These are phyloP conservation scores for Yarrowia yakushimensis DNA, from an alignment of 805 yeast genomes.

Conservation along the genomic window DNA sequence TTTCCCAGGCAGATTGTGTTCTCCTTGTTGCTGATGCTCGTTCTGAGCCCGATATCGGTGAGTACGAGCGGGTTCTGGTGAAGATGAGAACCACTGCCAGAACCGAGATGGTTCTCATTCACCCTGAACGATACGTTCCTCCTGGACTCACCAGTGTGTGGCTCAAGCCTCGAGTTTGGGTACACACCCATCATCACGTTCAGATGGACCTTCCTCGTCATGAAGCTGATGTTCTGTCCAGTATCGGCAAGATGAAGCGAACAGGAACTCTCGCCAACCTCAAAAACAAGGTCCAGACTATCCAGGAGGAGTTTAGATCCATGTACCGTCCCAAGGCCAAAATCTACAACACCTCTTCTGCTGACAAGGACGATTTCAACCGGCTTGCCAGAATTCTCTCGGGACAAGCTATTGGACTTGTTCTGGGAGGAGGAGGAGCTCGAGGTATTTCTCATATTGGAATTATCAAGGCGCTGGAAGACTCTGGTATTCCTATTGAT, in stretches of 20 bases:
- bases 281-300: constrained; percentile 36
- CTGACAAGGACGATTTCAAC: constrained; percentile 72
- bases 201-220: constrained; percentile 48
- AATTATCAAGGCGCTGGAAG: constrained; percentile 83
- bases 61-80: constrained; percentile 72
- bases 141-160: constrained; percentile 84
- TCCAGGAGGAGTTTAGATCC: constrained; percentile 37
- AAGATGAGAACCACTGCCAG: constrained; percentile 79
- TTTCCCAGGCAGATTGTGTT: constrained; percentile 94
- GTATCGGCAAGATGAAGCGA: constrained; percentile 26
- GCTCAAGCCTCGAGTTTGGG: constrained; percentile 86
- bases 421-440: constrained; percentile 97
- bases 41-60: constrained; percentile 71
- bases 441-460: constrained; percentile 93
- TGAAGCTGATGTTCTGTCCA: constrained; percentile 30
- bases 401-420: constrained; percentile 91
- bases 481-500: constrained; percentile 89
- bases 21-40: constrained; percentile 81
- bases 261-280: constrained; percentile 30
- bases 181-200: constrained; percentile 87
- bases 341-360: constrained; percentile 40
- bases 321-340: constrained; percentile 33
- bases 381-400: constrained; percentile 85
- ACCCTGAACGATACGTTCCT: constrained; percentile 73
- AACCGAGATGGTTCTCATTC: constrained; percentile 80